Evolutionary conservation across 2,329 filamentous ascomycete species (phyloP), one percentile per base, ranked within the genome.

Genomic region (Salinomyces thailandicus): DNA sequence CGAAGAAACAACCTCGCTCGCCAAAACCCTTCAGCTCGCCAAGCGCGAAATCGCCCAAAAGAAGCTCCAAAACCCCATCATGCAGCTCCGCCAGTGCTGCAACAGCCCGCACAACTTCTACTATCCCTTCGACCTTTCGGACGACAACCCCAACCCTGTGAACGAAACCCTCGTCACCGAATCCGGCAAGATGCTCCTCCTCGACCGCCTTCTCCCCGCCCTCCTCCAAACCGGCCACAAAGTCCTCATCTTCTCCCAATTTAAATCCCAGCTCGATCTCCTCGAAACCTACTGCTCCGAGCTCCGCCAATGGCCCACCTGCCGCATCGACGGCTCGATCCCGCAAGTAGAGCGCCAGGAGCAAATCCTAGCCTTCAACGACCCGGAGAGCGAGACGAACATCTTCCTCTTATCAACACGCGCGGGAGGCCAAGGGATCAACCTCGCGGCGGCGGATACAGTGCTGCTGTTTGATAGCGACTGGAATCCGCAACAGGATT

Each of bases 21-120:
- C 73, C 0, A 73, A 77, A 33, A 85, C 77, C 0, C 69, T 89
- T 0, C 80, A 85, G 6, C 65, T 85, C 39, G 87, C 86, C 0
- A 93, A 89, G 57, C 80, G 83, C 37, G 85, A 95, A 57, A 84
- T 96, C n/a, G 69, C 78, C 3, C 75, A 76, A 29, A 96, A 96
- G 65, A 95, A 93, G 53, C 70, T 96, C 1, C 87, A 91, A 31
- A 98, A 98, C 48, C 83, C 86, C 0, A 64, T 96, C 14, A 85
- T 94, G 69, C 91, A 98, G 57, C 75, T 94, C 3, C 81, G 91
- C 0, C 72, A 95, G 0, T 85, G 85, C 8, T 96, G 91, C 61
- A 94, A 98, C 59, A 85, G 79, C 0, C 91, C 91, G 0, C 87
- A 95, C 61, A 93, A 95, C 55, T 96, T 98, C 58, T 96, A 93